Percentiles rank a stretch among this genome's conserved stretches.
Evolutionary conservation across 495 filamentous ascomycete species (phyloP).

Genomic region (Cercophora samala): DNA sequence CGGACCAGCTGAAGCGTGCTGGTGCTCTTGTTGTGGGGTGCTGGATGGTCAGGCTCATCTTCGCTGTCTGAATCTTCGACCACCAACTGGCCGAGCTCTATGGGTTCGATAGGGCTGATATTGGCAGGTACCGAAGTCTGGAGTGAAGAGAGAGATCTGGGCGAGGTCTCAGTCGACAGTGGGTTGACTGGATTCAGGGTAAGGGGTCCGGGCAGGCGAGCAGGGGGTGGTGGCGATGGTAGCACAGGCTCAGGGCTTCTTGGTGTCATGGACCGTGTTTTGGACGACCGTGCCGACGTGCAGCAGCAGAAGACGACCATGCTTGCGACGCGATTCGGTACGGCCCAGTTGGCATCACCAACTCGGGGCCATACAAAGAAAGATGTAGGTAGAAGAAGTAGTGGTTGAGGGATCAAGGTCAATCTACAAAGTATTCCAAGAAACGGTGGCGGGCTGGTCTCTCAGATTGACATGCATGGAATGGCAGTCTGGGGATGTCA

Average conservation of each 20-base stretch:
- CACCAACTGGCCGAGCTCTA: constrained; percentile 34
- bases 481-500: constrained; percentile 3
- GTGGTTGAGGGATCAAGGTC: constrained; percentile 6
- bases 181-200: constrained; percentile 23
- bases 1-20: constrained; percentile 39
- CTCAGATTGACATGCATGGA: neutral
- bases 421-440: constrained; percentile 12
- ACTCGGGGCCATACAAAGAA: neutral
- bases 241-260: constrained; percentile 20
- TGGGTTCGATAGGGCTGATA: constrained; percentile 20
- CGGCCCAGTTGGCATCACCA: neutral
- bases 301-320: constrained; percentile 46
- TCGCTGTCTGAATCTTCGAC: constrained; percentile 45
- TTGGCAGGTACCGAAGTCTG: constrained; percentile 8
- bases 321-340: constrained; percentile 14
- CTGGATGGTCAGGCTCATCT: constrained; percentile 27
- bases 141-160: constrained; percentile 17
- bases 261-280: constrained; percentile 21
- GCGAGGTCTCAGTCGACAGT: constrained; percentile 6
- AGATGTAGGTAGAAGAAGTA: constrained; percentile 8
- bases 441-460: neutral
- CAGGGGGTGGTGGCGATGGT: constrained; percentile 23
- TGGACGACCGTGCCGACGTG: constrained; percentile 32
- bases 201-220: constrained; percentile 27
- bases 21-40: constrained; percentile 30